These are phyloP conservation scores for Phaeosphaeriaceae sp. DNA, from an alignment of 2,329 filamentous ascomycete species.

Conservation along the genomic window DNA sequence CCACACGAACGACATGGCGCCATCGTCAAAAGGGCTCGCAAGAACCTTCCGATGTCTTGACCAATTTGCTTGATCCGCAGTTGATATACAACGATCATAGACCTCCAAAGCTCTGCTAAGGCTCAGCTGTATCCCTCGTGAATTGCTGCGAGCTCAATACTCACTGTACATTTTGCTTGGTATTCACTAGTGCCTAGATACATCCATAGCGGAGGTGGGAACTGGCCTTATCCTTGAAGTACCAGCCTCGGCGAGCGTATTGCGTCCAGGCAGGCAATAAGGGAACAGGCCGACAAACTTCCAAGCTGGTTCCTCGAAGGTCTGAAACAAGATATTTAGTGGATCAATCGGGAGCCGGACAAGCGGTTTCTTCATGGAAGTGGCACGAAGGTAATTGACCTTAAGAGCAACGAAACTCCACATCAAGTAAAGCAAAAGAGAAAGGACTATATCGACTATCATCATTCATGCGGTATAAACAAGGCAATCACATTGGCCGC, in stretches of 20 bases:
- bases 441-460: not conserved
- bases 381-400: constrained; percentile 13
- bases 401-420: constrained; percentile 17
- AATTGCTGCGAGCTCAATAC: not conserved
- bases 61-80: constrained; percentile 31
- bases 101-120: constrained; percentile 20
- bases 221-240: constrained; percentile 9
- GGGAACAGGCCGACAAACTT: too few species aligned
- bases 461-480: not conserved
- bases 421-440: not conserved
- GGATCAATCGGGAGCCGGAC: constrained; percentile 18
- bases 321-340: constrained; percentile 16
- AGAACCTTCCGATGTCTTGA: constrained; percentile 30
- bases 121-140: too few species aligned
- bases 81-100: constrained; percentile 18
- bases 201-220: constrained; percentile 1
- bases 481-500: too few species aligned
- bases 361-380: constrained; percentile 15
- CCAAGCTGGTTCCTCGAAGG: constrained; percentile 8
- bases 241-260: constrained; percentile 8
- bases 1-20: constrained; percentile 21
- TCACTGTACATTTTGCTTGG: constrained; percentile 22
- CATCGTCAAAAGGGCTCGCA: constrained; percentile 23
- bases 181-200: constrained; percentile 14
- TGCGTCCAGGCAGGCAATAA: constrained; percentile 1